phyloP scores from a whole-genome alignment of 2,329 filamentous ascomycete species.

The Ceratocystis lukuohia region DNA sequence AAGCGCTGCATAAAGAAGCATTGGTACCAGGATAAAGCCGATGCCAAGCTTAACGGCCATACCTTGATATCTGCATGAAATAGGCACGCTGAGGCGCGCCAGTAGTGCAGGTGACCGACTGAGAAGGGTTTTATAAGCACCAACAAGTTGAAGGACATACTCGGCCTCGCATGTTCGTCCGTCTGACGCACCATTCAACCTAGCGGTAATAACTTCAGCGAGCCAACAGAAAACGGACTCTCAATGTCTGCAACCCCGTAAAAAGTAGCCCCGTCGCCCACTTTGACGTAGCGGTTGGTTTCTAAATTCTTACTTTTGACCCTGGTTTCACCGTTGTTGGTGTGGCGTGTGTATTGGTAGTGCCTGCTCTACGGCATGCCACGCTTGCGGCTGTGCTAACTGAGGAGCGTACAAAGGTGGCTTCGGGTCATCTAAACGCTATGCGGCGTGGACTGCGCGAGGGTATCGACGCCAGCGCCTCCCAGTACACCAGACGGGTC shows the following conservation, averaged over 20 bases:
- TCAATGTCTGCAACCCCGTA: not conserved
- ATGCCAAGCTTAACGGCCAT: too few relatives aligned
- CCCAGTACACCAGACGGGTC: slow-evolving; percentile 1
- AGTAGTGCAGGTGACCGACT: too few relatives aligned
- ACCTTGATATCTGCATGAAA: too few relatives aligned
- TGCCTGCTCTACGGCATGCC: slow-evolving; percentile 21
- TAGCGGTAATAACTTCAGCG: slow-evolving; percentile 10
- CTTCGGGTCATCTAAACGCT: slow-evolving; percentile 24
- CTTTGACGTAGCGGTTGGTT: not conserved
- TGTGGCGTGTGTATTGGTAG: not conserved
- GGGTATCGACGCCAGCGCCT: not conserved
- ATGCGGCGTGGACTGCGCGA: slow-evolving; percentile 26
- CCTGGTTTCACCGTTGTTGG: not conserved
- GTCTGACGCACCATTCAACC: not conserved
- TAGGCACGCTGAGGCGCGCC: too few relatives aligned
- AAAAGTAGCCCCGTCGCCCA: not conserved
- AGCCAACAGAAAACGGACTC: slow-evolving; percentile 3
- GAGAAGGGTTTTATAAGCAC: too few relatives aligned
- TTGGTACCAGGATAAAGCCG: too few relatives aligned
- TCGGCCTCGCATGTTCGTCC: too few relatives aligned
- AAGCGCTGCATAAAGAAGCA: too few relatives aligned
- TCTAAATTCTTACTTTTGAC: not conserved
- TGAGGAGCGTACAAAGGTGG: slow-evolving; percentile 29
- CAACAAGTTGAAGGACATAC: too few relatives aligned
- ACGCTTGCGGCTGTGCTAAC: slow-evolving; percentile 25